A percentile compares a stretch with the other conserved stretches of the same genome.
Conservation (phyloP, 495 filamentous ascomycete species). For the Evansstolkia leycettana region DNA sequence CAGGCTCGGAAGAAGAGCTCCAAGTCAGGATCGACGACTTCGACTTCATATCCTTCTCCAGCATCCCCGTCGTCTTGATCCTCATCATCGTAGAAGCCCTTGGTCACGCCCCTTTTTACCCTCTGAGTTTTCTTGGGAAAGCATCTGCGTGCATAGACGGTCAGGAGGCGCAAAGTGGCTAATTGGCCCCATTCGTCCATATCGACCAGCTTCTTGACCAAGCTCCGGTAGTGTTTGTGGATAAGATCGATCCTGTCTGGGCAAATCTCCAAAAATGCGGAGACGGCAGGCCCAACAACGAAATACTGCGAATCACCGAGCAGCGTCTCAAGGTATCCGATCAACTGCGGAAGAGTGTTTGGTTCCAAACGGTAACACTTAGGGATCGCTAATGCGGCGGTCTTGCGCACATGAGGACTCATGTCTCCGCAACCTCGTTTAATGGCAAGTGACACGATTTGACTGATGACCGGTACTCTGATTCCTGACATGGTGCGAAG, state of each 20-base stretch:
- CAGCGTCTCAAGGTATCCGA: conserved; percentile 64
- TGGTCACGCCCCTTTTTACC: conserved; percentile 39
- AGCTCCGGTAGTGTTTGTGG: conserved; percentile 73
- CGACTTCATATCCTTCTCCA: conserved; percentile 41
- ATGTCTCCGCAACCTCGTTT: conserved; percentile 87
- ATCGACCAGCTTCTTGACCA: conserved; percentile 85
- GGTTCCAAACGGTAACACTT: conserved; percentile 96
- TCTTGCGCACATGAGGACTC: conserved; percentile 85
- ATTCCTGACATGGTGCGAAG: conserved; percentile 93
- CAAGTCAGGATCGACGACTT: conserved; percentile 68
- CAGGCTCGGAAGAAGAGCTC: conserved; percentile 70
- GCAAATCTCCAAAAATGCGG: conserved; percentile 79
- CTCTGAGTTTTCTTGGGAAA: conserved; percentile 61
- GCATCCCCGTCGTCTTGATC: conserved; percentile 29
- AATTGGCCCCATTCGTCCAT: conserved; percentile 99
- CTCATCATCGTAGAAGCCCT: conserved; percentile 71
- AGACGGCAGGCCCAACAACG: conserved; percentile 83
- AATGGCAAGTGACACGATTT: conserved; percentile 94
- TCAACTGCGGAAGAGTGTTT: conserved; percentile 66
- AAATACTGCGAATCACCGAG: conserved; percentile 89
- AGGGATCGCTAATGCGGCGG: conserved; percentile 87
- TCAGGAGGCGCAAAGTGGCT: conserved; percentile 67
- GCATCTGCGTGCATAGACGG: conserved; percentile 72
- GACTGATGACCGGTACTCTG: conserved; percentile 91
- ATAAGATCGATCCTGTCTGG: conserved; percentile 76